These are phyloP conservation scores for Lactarius evosmus DNA, from an alignment of 768 basidiomycete species.

Conservation along the genomic window DNA sequence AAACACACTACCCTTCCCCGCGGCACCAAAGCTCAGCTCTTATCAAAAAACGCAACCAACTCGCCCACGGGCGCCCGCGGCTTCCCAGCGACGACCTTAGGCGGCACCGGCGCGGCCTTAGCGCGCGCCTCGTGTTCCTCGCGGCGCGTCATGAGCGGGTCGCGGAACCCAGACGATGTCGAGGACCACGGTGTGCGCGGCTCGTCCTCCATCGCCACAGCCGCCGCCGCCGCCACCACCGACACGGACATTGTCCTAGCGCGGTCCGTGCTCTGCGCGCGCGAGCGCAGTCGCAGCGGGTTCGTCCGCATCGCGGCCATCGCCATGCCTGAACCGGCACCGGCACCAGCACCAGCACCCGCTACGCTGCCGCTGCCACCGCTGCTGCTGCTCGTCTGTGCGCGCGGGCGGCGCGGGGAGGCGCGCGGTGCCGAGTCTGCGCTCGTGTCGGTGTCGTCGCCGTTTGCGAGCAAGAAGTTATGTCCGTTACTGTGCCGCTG, in stretches of 20 bases:
- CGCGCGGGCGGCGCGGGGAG: constrained; percentile 7
- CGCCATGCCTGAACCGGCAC: neutral
- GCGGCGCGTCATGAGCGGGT: constrained; percentile 67
- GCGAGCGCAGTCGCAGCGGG: constrained; percentile 28
- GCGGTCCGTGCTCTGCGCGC: constrained; percentile 18
- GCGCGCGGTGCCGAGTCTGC: constrained; percentile 3
- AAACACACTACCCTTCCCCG: neutral
- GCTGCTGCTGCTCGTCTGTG: neutral
- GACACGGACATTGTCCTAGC: neutral
- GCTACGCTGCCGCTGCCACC: neutral
- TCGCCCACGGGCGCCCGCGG: constrained; percentile 73
- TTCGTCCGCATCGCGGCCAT: constrained; percentile 25
- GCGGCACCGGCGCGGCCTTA: constrained; percentile 44
- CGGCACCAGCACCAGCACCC: neutral
- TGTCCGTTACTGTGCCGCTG: constrained; percentile 27
- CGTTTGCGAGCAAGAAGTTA: constrained; percentile 22
- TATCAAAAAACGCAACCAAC: constrained; percentile 81
- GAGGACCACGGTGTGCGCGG: constrained; percentile 35
- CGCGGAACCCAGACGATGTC: constrained; percentile 54
- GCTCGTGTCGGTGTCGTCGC: constrained; percentile 21
- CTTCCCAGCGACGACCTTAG: constrained; percentile 39
- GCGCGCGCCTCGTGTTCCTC: constrained; percentile 50
- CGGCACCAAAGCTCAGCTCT: constrained; percentile 12
- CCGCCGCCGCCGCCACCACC: no score
- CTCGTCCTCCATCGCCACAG: constrained; percentile 22